These are phyloP conservation scores for Balansia obtecta DNA, from an alignment of 2,329 filamentous ascomycete genomes.

Conservation along the genomic window DNA sequence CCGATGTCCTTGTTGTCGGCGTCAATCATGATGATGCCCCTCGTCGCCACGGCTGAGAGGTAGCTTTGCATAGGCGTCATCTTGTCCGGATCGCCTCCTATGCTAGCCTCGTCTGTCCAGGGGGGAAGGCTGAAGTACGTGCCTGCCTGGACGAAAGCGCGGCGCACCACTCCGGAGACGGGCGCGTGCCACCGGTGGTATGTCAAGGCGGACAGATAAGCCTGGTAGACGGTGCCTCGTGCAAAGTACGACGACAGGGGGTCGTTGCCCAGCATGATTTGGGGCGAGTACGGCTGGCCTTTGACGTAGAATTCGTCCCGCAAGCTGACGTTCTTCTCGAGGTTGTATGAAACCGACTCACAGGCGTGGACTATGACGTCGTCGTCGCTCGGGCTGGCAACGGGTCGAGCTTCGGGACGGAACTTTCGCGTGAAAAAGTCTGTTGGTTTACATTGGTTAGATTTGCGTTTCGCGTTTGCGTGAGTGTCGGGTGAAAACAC, in stretches of 20 bases:
- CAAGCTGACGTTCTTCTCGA: conserved; percentile 35
- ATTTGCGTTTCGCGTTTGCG: too few relatives aligned
- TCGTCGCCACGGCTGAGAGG: conserved; percentile 50
- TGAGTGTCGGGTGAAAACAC: neutral
- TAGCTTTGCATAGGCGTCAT: conserved; percentile 46
- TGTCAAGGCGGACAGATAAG: conserved; percentile 51
- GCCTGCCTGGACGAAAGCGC: conserved; percentile 45
- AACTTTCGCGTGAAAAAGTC: conserved; percentile 54
- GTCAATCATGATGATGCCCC: conserved; percentile 57
- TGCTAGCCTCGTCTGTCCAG: neutral
- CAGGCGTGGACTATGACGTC: conserved; percentile 47
- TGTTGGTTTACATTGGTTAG: conserved; percentile 3
- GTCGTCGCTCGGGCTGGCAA: conserved; percentile 42
- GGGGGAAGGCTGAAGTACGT: conserved; percentile 53
- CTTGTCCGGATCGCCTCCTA: conserved; percentile 19
- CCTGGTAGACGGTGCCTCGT: conserved; percentile 57
- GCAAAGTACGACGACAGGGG: conserved; percentile 39
- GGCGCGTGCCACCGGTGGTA: conserved; percentile 65
- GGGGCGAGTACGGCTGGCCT: conserved; percentile 51
- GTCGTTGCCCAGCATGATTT: conserved; percentile 50
- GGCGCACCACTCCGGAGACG: conserved; percentile 45
- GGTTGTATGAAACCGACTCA: conserved; percentile 46
- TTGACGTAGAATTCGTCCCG: conserved; percentile 58
- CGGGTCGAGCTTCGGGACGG: conserved; percentile 38
- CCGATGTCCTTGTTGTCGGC: conserved; percentile 56